Percentiles rank a stretch among this genome's conserved stretches.
Conservation (phyloP, 441 rosid genomes). For the Metrosideros polymorpha region DNA sequence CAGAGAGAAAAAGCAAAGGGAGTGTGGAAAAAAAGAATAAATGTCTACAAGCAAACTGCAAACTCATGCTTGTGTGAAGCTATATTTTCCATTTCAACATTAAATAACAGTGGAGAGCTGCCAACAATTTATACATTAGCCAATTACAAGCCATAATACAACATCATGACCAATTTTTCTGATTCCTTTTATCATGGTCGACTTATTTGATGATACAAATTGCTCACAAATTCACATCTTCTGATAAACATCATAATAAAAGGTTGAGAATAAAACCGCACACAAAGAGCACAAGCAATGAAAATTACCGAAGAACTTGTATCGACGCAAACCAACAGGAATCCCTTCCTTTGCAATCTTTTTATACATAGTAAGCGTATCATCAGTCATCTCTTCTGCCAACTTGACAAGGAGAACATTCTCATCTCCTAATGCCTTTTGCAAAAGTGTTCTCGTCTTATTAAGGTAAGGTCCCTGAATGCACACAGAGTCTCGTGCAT, state of each 20-base stretch:
- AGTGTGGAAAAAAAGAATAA: neutral
- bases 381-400: slow-evolving; percentile 12
- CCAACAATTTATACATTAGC: neutral
- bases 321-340: slow-evolving; percentile 48
- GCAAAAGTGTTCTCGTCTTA: slow-evolving; percentile 38
- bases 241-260: neutral
- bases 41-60: neutral
- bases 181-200: neutral
- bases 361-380: slow-evolving; percentile 8
- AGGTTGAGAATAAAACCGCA: neutral
- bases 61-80: neutral
- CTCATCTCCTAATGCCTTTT: slow-evolving; percentile 69
- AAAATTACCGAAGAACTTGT: slow-evolving; percentile 56
- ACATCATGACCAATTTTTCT: neutral
- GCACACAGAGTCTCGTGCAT: neutral
- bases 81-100: neutral
- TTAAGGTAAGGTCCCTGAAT: slow-evolving; percentile 59
- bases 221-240: neutral
- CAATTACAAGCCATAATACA: neutral
- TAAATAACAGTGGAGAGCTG: neutral
- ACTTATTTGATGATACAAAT: neutral
- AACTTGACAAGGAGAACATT: slow-evolving; percentile 62
- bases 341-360: slow-evolving; percentile 48
- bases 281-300: neutral
- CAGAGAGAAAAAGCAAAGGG: neutral